phyloP scores from a whole-genome alignment of 768 basidiomycete species.

The Suillus fuscotomentosus region DNA sequence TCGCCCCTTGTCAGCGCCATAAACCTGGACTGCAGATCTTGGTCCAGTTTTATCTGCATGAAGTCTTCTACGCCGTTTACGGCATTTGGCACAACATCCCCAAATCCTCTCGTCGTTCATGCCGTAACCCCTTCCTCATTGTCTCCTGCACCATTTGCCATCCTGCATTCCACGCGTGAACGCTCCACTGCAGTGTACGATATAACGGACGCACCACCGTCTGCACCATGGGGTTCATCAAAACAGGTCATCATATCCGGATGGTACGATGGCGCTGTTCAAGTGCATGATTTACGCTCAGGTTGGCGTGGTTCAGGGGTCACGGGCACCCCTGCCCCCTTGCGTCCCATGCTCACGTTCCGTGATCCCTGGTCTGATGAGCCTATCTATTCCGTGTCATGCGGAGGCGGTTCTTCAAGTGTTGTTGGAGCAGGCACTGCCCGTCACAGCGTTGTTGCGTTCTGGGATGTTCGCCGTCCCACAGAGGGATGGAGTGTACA shows the following conservation, averaged over 20 bases:
- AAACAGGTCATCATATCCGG: conserved; percentile 74
- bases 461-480: conserved; percentile 77
- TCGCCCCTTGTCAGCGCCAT: conserved; percentile 29
- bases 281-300: conserved; percentile 70
- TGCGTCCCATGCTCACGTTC: conserved; percentile 59
- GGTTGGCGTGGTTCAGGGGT: conserved; percentile 19
- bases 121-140: conserved; percentile 47
- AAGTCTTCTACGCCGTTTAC: conserved; percentile 56
- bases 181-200: conserved; percentile 67
- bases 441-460: conserved; percentile 72
- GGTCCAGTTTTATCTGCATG: conserved; percentile 59
- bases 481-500: conserved; percentile 72
- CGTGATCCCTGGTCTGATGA: conserved; percentile 69
- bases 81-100: conserved; percentile 60
- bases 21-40: conserved; percentile 53
- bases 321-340: conserved; percentile 29
- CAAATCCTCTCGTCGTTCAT: conserved; percentile 56
- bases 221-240: conserved; percentile 68
- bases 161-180: conserved; percentile 41
- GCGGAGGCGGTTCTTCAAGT: conserved; percentile 65
- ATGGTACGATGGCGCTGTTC: conserved; percentile 78
- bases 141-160: conserved; percentile 44
- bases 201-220: conserved; percentile 56
- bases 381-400: conserved; percentile 73
- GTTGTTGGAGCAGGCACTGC: conserved; percentile 77